phyloP scores from a whole-genome alignment of 208 protist genomes.

The Trypanosoma lewisi region DNA sequence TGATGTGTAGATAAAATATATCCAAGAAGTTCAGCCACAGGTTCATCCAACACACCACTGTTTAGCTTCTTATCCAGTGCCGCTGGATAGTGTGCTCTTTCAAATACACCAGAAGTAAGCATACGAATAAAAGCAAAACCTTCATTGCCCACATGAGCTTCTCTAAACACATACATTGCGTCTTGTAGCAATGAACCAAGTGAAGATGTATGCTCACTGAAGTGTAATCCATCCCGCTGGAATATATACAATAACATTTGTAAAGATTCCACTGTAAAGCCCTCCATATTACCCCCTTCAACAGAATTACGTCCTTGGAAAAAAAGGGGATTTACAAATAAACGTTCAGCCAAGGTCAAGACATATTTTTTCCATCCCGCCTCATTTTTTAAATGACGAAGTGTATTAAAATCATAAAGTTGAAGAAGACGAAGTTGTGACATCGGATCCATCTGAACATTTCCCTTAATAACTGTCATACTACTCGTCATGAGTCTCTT shows the following conservation, averaged over 20 bases:
- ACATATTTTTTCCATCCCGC: slow-evolving; percentile 51
- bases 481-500: slow-evolving; percentile 89
- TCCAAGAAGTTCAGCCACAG: slow-evolving; percentile 63
- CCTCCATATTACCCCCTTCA: slow-evolving; percentile 73
- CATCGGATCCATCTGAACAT: slow-evolving; percentile 86
- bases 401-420: slow-evolving; percentile 67
- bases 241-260: slow-evolving; percentile 82
- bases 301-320: slow-evolving; percentile 64
- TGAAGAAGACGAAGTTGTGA: slow-evolving; percentile 83
- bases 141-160: slow-evolving; percentile 65
- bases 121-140: slow-evolving; percentile 80
- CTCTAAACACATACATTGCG: slow-evolving; percentile 79
- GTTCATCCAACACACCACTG: slow-evolving; percentile 41
- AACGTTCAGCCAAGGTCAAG: slow-evolving; percentile 54
- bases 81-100: slow-evolving; percentile 46
- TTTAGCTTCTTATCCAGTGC: slow-evolving; percentile 35
- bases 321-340: slow-evolving; percentile 85
- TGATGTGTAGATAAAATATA: slow-evolving; percentile 78
- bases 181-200: slow-evolving; percentile 77
- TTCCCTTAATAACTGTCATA: slow-evolving; percentile 90
- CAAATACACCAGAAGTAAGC: slow-evolving; percentile 70
- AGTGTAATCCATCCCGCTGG: slow-evolving; percentile 79
- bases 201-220: slow-evolving; percentile 71
- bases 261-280: slow-evolving; percentile 63
- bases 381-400: slow-evolving; percentile 56